phyloP scores from a whole-genome alignment of 2,329 filamentous ascomycete genomes.

The Colletotrichum sp. region DNA sequence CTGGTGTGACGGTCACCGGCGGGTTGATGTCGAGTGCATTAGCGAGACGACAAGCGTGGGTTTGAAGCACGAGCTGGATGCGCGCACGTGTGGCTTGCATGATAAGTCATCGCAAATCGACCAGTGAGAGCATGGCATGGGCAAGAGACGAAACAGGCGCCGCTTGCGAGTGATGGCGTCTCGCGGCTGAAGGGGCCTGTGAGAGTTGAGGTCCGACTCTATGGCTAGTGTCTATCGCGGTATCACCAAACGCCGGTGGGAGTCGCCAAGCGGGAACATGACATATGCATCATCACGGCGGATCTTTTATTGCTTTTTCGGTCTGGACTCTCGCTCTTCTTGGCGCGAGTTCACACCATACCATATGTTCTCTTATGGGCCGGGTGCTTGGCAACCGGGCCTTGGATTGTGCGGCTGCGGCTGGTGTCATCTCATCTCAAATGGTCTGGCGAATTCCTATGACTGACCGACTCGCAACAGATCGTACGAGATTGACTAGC shows the following conservation, averaged over 20 bases:
- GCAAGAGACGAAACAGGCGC: background rate
- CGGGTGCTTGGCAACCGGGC: too few relatives aligned
- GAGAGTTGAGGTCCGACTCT: rapidly evolving
- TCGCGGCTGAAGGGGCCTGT: background rate
- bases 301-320: background rate
- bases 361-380: rapidly evolving
- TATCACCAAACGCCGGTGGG: rapidly evolving
- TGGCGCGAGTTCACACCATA: rapidly evolving
- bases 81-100: background rate
- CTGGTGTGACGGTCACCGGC: rapidly evolving
- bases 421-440: rapidly evolving
- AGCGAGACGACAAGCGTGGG: background rate
- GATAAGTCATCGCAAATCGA: rapidly evolving
- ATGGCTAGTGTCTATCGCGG: rapidly evolving
- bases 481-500: background rate
- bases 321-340: background rate
- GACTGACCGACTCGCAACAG: background rate
- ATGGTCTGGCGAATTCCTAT: rapidly evolving
- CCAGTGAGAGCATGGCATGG: background rate
- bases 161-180: background rate
- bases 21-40: background rate
- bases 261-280: background rate
- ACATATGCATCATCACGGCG: background rate
- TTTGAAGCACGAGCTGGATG: background rate
- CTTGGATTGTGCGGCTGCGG: background rate